Percentiles rank a stretch among this genome's conserved stretches.
phyloP scores from a whole-genome alignment of 2,329 filamentous ascomycete species.

The Trichoderma arundinaceum region DNA sequence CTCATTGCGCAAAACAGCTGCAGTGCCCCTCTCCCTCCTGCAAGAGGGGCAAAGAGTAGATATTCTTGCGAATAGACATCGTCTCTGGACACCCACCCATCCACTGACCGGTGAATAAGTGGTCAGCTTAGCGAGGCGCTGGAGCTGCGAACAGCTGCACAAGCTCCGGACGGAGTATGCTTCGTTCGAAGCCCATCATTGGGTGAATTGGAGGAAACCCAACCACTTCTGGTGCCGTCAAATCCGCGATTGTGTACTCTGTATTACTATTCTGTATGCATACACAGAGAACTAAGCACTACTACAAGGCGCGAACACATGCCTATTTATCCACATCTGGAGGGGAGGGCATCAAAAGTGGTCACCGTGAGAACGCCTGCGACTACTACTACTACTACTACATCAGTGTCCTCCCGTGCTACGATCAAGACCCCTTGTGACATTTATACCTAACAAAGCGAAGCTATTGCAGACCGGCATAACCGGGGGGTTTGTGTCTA shows the following conservation, averaged over 20 bases:
- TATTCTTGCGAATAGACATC: conserved; percentile 1
- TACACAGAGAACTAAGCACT: conserved; percentile 1
- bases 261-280: conserved; percentile 3
- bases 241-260: not conserved
- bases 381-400: not conserved
- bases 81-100: not conserved
- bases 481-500: not conserved
- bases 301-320: not conserved
- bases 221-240: conserved; percentile 5
- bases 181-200: conserved; percentile 6
- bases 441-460: not conserved
- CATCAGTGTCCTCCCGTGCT: not conserved
- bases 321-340: not conserved
- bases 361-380: not conserved
- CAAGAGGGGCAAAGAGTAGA: conserved; percentile 17
- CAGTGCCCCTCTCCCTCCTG: conserved; percentile 22
- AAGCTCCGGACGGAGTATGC: conserved; percentile 16
- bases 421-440: no score
- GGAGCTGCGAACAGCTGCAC: conserved; percentile 27
- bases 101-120: conserved; percentile 2
- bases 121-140: conserved; percentile 22
- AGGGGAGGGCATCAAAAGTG: not conserved
- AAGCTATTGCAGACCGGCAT: not conserved
- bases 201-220: not conserved
- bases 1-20: conserved; percentile 13